Percentiles rank a stretch among this genome's conserved stretches.
These are phyloP conservation scores for Albophoma yamanashiensis DNA, from an alignment of 2,329 filamentous ascomycete species.

Conservation along the genomic window DNA sequence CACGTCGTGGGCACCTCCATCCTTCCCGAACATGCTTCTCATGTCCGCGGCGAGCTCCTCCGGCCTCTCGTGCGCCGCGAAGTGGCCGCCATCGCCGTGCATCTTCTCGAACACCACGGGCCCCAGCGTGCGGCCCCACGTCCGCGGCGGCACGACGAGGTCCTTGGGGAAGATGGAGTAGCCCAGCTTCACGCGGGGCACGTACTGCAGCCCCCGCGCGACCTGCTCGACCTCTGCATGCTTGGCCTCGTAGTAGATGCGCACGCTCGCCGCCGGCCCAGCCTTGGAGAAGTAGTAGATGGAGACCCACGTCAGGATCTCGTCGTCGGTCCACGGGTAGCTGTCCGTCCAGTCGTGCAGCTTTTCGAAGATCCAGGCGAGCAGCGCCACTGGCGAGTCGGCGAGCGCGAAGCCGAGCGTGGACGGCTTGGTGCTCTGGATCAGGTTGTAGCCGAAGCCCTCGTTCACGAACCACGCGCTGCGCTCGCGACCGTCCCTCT, in stretches of 20 bases:
- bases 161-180: constrained; percentile 49
- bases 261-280: constrained; percentile 53
- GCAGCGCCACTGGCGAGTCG: constrained; percentile 58
- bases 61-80: constrained; percentile 49
- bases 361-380: constrained; percentile 78
- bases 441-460: constrained; percentile 26
- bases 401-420: constrained; percentile 60
- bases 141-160: constrained; percentile 38
- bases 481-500: constrained; percentile 25
- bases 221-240: constrained; percentile 23
- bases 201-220: constrained; percentile 12
- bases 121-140: constrained; percentile 47
- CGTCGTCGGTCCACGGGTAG: constrained; percentile 66
- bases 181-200: constrained; percentile 29
- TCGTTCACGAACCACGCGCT: constrained; percentile 45
- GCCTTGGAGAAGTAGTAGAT: constrained; percentile 63
- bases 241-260: constrained; percentile 62
- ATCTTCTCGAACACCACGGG: constrained; percentile 45
- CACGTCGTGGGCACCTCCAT: constrained; percentile 30
- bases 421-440: constrained; percentile 55
- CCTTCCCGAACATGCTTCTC: constrained; percentile 45
- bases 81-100: constrained; percentile 46
- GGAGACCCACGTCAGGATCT: constrained; percentile 64
- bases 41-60: constrained; percentile 41
- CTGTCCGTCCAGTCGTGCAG: constrained; percentile 60